phyloP scores from a whole-genome alignment of 2,329 filamentous ascomycete species.

The Pestalotiopsis fici region DNA sequence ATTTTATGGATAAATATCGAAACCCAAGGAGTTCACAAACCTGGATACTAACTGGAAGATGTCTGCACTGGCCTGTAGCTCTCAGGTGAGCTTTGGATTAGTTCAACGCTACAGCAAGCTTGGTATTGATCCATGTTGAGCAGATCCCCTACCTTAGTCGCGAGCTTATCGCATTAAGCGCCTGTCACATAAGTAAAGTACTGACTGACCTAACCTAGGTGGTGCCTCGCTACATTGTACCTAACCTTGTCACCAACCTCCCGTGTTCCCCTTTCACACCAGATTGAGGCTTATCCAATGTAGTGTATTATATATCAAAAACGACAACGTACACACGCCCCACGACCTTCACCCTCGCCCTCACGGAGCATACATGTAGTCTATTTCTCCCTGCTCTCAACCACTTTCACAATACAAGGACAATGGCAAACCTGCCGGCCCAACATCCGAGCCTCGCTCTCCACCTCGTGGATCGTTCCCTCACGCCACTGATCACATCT shows the following conservation, averaged over 20 bases:
- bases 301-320: background rate
- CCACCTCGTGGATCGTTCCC: conserved; percentile 58
- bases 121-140: too few relatives aligned
- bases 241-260: background rate
- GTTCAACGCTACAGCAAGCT: too few relatives aligned
- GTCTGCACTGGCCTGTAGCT: background rate
- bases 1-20: too few relatives aligned
- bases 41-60: too few relatives aligned
- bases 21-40: too few relatives aligned
- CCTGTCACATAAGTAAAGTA: background rate
- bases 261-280: background rate
- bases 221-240: too few relatives aligned
- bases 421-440: conserved; percentile 45
- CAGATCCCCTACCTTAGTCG: background rate
- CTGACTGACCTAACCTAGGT: background rate
- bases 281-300: background rate
- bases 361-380: background rate
- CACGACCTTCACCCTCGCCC: background rate
- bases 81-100: too few relatives aligned
- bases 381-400: background rate
- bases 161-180: background rate
- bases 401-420: background rate
- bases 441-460: conserved; percentile 54
- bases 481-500: conserved; percentile 59
- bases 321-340: background rate